Percentiles rank a stretch among this genome's conserved stretches.
phyloP scores from a whole-genome alignment of 2,329 filamentous ascomycete species.

The Fusarium cyanostomum region DNA sequence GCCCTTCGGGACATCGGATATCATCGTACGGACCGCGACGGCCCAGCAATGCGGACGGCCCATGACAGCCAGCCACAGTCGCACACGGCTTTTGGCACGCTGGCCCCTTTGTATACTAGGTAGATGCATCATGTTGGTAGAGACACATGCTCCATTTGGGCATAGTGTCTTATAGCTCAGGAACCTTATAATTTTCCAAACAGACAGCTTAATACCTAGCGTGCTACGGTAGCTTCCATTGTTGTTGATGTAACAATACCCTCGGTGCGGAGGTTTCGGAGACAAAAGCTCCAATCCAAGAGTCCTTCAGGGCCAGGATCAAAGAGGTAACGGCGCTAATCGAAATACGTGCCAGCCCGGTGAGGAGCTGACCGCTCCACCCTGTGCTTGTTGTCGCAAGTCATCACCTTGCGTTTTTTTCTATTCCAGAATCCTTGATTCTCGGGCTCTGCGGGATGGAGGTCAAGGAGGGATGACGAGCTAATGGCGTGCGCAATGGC shows the following conservation, averaged over 20 bases:
- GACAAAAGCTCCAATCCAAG: conserved; percentile 4
- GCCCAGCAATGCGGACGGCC: background rate
- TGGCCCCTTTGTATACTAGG: background rate
- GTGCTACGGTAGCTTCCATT: conserved; percentile 5
- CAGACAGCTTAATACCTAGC: conserved; percentile 10
- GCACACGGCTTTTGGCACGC: background rate
- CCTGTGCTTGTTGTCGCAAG: conserved; percentile 19
- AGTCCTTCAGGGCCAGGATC: background rate
- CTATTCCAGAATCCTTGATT: conserved; percentile 1
- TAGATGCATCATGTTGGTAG: background rate
- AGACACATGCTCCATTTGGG: background rate
- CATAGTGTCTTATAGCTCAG: background rate
- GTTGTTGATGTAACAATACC: conserved; percentile 11
- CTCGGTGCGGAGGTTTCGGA: conserved; percentile 33
- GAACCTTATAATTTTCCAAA: background rate
- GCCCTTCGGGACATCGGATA: conserved; percentile 1
- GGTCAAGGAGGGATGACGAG: conserved; percentile 7
- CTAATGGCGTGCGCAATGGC: conserved; percentile 7
- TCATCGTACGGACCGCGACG: background rate
- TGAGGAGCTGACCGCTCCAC: conserved; percentile 28
- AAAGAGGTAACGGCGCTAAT: conserved; percentile 20
- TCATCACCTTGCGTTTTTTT: background rate
- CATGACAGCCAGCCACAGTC: conserved; percentile 4
- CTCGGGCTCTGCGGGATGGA: conserved; percentile 4
- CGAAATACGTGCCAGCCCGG: conserved; percentile 28